Conservation (phyloP, 345 rosid species). For the Dipteronia dyeriana region DNA sequence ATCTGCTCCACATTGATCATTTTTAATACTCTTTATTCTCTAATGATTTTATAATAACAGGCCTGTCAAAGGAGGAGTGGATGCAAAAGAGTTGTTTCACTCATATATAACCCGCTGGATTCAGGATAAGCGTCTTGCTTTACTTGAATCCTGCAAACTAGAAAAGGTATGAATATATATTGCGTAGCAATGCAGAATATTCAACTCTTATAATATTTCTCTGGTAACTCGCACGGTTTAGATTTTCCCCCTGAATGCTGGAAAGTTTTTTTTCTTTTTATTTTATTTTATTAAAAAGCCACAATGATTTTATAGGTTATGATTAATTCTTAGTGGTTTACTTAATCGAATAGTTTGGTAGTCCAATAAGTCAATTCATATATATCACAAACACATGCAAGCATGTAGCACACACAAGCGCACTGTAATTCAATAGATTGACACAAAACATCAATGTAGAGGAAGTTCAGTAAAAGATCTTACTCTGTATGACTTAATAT, state of each 20-base stretch:
- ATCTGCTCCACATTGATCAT: not conserved
- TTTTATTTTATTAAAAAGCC: not conserved
- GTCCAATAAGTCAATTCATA: not conserved
- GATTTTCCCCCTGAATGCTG: not conserved
- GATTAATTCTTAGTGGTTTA: not conserved
- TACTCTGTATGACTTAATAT: not conserved
- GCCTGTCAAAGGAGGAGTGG: conserved; percentile 85
- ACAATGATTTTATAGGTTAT: not conserved
- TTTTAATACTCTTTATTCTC: not conserved
- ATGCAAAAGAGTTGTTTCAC: conserved; percentile 85
- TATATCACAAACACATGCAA: not conserved
- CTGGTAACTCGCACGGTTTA: not conserved
- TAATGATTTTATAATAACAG: conserved; percentile 40
- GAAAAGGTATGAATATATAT: conserved; percentile 63
- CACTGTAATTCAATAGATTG: not conserved
- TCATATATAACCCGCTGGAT: conserved; percentile 82
- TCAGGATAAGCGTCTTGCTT: conserved; percentile 67
- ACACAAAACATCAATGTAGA: not conserved
- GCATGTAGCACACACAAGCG: not conserved
- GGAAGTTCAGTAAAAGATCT: not conserved
- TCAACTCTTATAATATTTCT: not conserved
- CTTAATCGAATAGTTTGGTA: not conserved
- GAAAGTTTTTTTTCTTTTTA: not conserved
- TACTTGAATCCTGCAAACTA: conserved; percentile 79
- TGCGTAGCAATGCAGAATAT: conserved; percentile 3